Conservation (phyloP, 2,329 filamentous ascomycete species). For the Cercospora zeina region DNA sequence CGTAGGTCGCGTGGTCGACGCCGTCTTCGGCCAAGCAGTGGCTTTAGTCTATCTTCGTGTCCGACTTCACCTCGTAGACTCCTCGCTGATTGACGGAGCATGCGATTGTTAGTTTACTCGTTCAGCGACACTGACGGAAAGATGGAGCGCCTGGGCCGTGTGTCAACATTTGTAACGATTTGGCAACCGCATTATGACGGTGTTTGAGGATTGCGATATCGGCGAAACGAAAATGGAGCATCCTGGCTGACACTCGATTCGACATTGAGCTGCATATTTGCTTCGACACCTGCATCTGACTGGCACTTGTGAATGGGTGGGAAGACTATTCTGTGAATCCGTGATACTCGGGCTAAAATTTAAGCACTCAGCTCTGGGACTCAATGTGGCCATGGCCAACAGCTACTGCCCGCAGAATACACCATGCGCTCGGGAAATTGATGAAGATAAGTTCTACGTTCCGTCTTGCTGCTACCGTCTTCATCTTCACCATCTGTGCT, state of each 20-base stretch:
- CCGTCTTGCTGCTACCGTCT: no score
- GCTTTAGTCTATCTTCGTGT: neutral
- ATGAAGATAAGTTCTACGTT: no score
- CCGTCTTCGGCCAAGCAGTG: slow-evolving; percentile 3
- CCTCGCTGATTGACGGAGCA: neutral
- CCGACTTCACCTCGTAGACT: neutral
- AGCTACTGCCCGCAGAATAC: neutral
- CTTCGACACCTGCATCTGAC: neutral
- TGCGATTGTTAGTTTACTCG: neutral
- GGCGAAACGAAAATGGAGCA: neutral
- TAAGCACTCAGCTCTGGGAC: neutral
- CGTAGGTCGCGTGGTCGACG: neutral
- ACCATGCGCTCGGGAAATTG: neutral
- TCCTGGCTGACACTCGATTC: neutral
- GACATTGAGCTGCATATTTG: neutral
- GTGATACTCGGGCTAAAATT: neutral
- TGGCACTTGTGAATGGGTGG: neutral
- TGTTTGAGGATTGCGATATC: neutral
- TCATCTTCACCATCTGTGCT: no score
- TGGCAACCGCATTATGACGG: neutral
- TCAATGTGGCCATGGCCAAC: neutral
- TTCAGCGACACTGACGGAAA: neutral
- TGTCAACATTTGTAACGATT: neutral
- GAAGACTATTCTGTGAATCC: neutral
- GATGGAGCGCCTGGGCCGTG: neutral